A percentile compares a stretch with the other conserved stretches of the same genome.
phyloP scores from a whole-genome alignment of 78 protist species.

The Abeoforma whisleri region DNA sequence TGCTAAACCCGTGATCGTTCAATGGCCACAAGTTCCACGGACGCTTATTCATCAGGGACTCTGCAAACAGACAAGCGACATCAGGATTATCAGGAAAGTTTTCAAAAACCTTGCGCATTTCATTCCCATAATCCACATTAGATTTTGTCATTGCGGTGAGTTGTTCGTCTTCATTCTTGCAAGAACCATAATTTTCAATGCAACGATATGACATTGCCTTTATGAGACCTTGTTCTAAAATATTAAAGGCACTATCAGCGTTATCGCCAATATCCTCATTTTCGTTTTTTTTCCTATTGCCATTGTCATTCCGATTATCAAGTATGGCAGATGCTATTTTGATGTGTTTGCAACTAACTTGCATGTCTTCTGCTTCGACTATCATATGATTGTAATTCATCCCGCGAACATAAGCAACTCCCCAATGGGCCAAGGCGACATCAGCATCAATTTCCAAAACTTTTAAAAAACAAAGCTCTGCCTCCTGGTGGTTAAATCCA shows the following conservation, averaged over 20 bases:
- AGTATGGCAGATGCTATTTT: neutral
- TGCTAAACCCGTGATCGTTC: neutral
- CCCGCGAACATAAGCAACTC: conserved; percentile 11
- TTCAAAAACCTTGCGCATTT: conserved; percentile 1
- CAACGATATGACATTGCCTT: no score
- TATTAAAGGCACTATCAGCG: neutral
- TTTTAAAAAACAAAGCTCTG: neutral
- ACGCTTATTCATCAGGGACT: conserved; percentile 1
- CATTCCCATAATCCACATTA: neutral
- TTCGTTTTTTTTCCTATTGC: neutral
- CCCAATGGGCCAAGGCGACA: conserved; percentile 14
- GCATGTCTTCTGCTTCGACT: conserved; percentile 1
- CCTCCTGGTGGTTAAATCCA: conserved; percentile 18
- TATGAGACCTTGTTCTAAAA: neutral
- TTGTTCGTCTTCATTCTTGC: no score
- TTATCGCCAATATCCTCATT: neutral
- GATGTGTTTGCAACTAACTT: neutral
- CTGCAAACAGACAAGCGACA: neutral
- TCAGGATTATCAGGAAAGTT: neutral
- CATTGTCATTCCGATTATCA: no score
- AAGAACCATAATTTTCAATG: no score
- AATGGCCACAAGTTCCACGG: conserved; percentile 23
- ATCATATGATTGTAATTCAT: neutral
- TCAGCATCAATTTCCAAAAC: neutral
- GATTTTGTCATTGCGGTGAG: no score